Percentiles rank a stretch among this genome's conserved stretches.
phyloP scores from a whole-genome alignment of 441 rosid genomes.

The Erodium chrysanthum region DNA sequence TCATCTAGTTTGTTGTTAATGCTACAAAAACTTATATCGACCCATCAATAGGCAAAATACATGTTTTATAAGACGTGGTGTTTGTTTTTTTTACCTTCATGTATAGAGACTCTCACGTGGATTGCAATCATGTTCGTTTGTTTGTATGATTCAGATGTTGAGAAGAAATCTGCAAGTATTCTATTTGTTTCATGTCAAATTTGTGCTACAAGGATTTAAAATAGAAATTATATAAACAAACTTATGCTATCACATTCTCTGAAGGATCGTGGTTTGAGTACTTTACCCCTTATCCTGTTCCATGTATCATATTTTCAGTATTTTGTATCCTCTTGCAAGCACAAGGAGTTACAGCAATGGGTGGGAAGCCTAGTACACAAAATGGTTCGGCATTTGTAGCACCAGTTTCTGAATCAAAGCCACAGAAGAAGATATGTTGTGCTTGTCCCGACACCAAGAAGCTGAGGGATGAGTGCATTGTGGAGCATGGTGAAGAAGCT shows the following conservation, averaged over 20 bases:
- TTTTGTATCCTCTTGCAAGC: neutral
- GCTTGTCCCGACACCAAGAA: conserved; percentile 89
- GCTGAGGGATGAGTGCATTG: conserved; percentile 86
- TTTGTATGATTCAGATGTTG: neutral
- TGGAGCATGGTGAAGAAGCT: conserved; percentile 74
- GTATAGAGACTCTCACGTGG: neutral
- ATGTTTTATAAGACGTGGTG: neutral
- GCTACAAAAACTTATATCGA: neutral
- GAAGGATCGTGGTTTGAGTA: neutral
- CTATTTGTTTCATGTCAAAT: neutral
- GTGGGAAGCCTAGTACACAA: conserved; percentile 32
- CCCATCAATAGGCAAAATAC: neutral
- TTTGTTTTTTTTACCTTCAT: neutral
- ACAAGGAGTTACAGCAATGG: conserved; percentile 29
- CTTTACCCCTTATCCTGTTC: neutral
- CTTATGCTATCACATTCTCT: neutral
- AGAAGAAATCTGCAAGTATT: neutral
- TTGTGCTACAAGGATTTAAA: neutral
- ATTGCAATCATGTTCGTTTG: no score
- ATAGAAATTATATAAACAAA: neutral
- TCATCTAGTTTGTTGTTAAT: neutral
- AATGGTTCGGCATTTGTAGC: conserved; percentile 21
- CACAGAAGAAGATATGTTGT: conserved; percentile 29
- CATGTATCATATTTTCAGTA: conserved; percentile 3
- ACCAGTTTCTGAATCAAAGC: conserved; percentile 39